phyloP scores from a whole-genome alignment of 805 yeast genomes.

The Candida methanosorbosa region DNA sequence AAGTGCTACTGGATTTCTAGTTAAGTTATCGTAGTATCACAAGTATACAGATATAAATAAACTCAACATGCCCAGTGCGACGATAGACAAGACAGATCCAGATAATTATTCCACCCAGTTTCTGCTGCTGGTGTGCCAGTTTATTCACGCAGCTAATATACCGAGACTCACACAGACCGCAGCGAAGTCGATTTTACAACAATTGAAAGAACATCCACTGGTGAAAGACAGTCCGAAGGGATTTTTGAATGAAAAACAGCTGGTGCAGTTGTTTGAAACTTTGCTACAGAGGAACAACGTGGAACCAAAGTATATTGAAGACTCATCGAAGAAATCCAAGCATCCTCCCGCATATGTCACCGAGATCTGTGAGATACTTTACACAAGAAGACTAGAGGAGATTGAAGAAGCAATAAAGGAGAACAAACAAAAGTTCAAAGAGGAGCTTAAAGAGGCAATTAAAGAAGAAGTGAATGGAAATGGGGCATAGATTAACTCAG shows the following conservation, averaged over 20 bases:
- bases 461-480: no score
- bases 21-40: no score
- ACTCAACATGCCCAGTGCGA: no score
- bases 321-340: slow-evolving; percentile 5
- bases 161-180: slow-evolving; percentile 5
- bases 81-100: slow-evolving; percentile 9
- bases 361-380: slow-evolving; percentile 14
- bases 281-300: slow-evolving; percentile 10
- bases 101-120: slow-evolving; percentile 19
- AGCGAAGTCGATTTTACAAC: slow-evolving; percentile 6
- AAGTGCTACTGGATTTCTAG: no score
- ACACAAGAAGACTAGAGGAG: slow-evolving; percentile 13
- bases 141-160: slow-evolving; percentile 14
- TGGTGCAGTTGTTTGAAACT: slow-evolving; percentile 11
- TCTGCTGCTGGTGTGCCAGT: slow-evolving; percentile 21
- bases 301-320: slow-evolving; percentile 3
- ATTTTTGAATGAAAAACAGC: slow-evolving; percentile 7
- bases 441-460: no score
- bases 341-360: slow-evolving; percentile 12
- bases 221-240: slow-evolving; percentile 6
- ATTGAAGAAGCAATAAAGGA: slow-evolving; percentile 9
- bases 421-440: slow-evolving; percentile 9
- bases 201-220: slow-evolving; percentile 17
- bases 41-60: no score
- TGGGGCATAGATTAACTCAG: no score